Evolutionary conservation across 306 rosid species (phyloP), one percentile per base, ranked within the genome.

Genomic region (Prinsepia uniflora): DNA sequence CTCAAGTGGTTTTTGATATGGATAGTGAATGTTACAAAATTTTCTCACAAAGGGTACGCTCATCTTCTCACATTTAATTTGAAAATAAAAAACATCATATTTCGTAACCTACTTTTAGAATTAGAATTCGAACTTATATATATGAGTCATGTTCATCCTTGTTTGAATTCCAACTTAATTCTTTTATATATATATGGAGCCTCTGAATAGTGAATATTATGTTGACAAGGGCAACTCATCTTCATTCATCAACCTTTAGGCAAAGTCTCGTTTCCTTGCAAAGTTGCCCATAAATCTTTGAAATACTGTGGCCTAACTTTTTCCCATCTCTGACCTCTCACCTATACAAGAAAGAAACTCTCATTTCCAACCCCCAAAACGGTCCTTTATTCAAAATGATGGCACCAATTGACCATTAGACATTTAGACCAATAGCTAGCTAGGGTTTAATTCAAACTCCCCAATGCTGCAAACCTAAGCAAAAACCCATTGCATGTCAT

Each of bases 301-400:
- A 14, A 13, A 34, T 11, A 34, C 14, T 59, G 64, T 36, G 41
- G 64, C 13, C 43, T 10, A 24, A 34, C 64, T 59, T 59, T 14
- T 59, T 59, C 4, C 64, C 64, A 30, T 59, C 41, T 34, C 19
- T 59, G 64, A 59, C 43, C 43, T 59, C 19, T 59, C 43, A 59
- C 64, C 43, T 59, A 59, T 17, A 59, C 43, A 7, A 34, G 7
- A n/a, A 2, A 2, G 30, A 24, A 55, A 50, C 20, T 52, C 57
- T 30, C 20, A n/a, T 52, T 52, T 52, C 57, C 57, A 52, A 52
- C 17, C 57, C 2, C 24, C 57, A 15, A 52, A 52, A 52, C 57
- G 7, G 57, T 52, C 20, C 20, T n/a, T n/a, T 20, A 52, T 1
- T 19, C 22, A 52, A 52, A 52, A 52, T 52, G 57, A 52, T 18